phyloP scores from a whole-genome alignment of 2,329 filamentous ascomycete genomes.

The Aspergillus ochraceus region DNA sequence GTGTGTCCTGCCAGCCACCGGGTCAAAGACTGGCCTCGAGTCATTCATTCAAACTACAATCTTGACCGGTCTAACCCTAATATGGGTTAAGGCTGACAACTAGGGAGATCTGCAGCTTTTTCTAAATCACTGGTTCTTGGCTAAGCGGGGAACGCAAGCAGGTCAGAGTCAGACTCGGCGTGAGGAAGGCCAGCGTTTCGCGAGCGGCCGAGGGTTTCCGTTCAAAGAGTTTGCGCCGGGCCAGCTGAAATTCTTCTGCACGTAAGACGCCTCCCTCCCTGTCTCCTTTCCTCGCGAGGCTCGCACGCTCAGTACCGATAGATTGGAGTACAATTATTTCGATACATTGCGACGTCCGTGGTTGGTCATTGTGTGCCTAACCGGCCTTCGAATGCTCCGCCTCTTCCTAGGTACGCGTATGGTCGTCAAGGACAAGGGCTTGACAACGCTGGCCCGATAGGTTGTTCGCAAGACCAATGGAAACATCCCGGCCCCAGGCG shows the following conservation, averaged over 20 bases:
- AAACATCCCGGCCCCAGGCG: not conserved
- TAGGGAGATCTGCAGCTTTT: not conserved
- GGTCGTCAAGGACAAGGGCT: not conserved
- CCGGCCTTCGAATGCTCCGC: not conserved
- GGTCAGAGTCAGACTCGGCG: not conserved
- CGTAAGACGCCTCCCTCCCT: not conserved
- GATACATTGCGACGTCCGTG: too few relatives aligned
- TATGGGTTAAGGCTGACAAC: not conserved
- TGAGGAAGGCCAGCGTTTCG: not conserved
- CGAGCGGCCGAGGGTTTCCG: not conserved
- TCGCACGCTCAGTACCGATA: too few relatives aligned
- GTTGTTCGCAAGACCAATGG: not conserved
- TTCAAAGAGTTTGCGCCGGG: not conserved
- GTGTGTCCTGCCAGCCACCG: not conserved
- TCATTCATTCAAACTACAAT: not conserved
- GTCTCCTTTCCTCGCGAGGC: not conserved
- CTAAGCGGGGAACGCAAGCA: not conserved
- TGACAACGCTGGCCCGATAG: not conserved
- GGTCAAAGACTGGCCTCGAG: not conserved
- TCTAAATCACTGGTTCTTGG: not conserved
- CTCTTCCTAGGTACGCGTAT: not conserved
- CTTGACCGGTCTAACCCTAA: not conserved
- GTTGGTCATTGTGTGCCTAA: not conserved
- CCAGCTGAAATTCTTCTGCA: not conserved
- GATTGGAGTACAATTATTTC: too few relatives aligned